Evolutionary conservation across 1,139 yeast species (phyloP).

Genomic region (Geotrichum fermentans): DNA sequence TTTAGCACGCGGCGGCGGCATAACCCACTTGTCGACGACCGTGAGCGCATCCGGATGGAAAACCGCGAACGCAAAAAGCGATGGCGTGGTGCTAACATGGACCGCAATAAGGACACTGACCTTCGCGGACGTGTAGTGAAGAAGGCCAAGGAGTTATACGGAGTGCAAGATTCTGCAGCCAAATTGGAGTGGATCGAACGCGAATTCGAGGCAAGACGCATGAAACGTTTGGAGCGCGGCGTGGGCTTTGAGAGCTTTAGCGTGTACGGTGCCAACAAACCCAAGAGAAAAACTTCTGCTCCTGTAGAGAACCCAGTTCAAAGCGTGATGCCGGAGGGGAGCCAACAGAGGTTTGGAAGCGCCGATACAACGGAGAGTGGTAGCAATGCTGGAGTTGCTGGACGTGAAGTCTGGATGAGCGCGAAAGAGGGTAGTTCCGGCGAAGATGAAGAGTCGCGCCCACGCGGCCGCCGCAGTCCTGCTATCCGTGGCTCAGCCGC

Average conservation of each 20-base stretch:
- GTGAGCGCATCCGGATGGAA: slow-evolving; percentile 60
- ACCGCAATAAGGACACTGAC: slow-evolving; percentile 83
- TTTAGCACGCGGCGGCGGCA: neutral
- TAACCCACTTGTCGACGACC: slow-evolving; percentile 33
- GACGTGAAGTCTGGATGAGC: slow-evolving; percentile 1
- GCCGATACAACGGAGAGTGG: slow-evolving; percentile 5
- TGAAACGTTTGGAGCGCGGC: slow-evolving; percentile 46
- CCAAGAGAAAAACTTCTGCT: neutral
- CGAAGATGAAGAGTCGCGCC: neutral
- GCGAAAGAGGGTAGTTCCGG: neutral
- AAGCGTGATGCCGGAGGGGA: slow-evolving; percentile 20
- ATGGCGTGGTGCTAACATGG: slow-evolving; percentile 83
- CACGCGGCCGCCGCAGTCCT: neutral
- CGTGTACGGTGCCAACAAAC: neutral
- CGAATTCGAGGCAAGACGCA: slow-evolving; percentile 64
- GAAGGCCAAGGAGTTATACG: slow-evolving; percentile 65
- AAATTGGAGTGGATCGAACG: slow-evolving; percentile 69
- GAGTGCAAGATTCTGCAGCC: slow-evolving; percentile 53
- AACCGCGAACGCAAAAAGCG: slow-evolving; percentile 82
- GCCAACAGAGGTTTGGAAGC: slow-evolving; percentile 19
- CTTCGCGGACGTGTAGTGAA: slow-evolving; percentile 69
- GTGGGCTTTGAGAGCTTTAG: slow-evolving; percentile 15
- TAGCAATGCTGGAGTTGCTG: slow-evolving; percentile 1
- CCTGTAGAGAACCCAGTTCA: slow-evolving; percentile 16
- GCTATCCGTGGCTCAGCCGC: neutral